These are phyloP conservation scores for Zalaria sp. DNA, from an alignment of 2,329 filamentous ascomycete species.

Conservation along the genomic window DNA sequence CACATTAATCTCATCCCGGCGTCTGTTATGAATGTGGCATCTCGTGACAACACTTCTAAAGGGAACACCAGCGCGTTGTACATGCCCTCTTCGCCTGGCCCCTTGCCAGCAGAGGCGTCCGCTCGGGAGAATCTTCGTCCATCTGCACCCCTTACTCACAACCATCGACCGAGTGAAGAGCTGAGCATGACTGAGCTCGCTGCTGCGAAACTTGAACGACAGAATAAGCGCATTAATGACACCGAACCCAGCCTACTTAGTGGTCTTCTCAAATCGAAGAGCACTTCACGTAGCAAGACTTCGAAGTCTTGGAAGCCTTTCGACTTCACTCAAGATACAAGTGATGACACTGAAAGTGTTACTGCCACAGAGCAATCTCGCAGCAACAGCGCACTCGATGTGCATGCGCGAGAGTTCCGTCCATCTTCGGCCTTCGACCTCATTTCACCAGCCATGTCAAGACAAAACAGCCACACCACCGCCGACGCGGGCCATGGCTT, in stretches of 20 bases:
- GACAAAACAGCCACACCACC: constrained; percentile 1
- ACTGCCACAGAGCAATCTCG: constrained; percentile 1
- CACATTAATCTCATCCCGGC: constrained; percentile 4
- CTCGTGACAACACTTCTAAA: neutral
- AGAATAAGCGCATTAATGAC: constrained; percentile 16
- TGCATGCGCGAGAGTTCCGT: constrained; percentile 18
- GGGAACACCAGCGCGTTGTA: neutral
- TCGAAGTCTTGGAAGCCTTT: constrained; percentile 14
- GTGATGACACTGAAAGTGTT: constrained; percentile 7
- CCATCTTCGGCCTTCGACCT: constrained; percentile 12
- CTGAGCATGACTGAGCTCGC: constrained; percentile 8
- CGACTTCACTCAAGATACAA: constrained; percentile 10
- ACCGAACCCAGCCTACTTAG: constrained; percentile 14
- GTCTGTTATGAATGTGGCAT: neutral
- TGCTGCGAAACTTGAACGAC: constrained; percentile 17
- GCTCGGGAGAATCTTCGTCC: neutral
- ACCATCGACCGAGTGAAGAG: constrained; percentile 3
- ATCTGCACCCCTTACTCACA: neutral
- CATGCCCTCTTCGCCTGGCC: constrained; percentile 1
- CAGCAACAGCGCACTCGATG: constrained; percentile 8
- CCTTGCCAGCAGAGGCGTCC: neutral
- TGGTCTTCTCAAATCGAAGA: neutral
- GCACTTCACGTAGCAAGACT: constrained; percentile 8
- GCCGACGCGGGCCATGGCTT: constrained; percentile 10
- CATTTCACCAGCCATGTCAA: constrained; percentile 8